Evolutionary conservation across 1,284 basidiomycete species (phyloP), one percentile per base, ranked within the genome.

Genomic region (Irpex sp.): DNA sequence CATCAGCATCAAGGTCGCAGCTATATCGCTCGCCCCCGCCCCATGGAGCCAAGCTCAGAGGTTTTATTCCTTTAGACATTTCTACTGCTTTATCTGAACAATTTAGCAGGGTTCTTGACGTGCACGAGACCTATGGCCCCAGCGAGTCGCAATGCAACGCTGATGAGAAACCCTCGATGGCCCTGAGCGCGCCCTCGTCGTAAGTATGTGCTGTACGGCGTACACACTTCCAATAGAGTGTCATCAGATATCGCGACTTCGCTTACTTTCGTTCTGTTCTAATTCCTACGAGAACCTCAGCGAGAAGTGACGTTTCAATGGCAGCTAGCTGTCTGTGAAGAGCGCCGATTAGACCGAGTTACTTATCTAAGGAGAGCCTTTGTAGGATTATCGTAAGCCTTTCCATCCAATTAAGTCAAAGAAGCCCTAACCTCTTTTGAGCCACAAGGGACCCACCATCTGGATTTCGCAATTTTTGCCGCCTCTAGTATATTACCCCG

Each of bases 401-500:
- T 35, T 36, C n/a, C 31, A 9, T 31, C n/a, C 21, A 35, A 36
- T 55, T 35, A 26, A 55, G 11, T 31, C 53, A 55, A 9, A 31
- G 15, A 35, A 17, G 26, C 31, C 31, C 53, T 55, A 55, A 21
- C 13, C 53, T 36, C 33, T 31, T 55, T 55, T 55, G 26, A 55
- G 53, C 8, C 31, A 55, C 33, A 55, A 55, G 26, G 53, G 7
- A 36, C 53, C 53, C 53, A 36, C 53, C 53, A 36, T 36, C 15
- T 35, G 53, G 53, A 35, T 55, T n/a, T 55, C 26, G 26, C 19
- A 17, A 11, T 17, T 53, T 53, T 53, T 53, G 9, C 59, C 50
- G 19, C 54, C 37, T 60, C 31, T 17, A 49, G 56, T 61, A 61
- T 61, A 61, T 61, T 54, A 54, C 17, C 31, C 35, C 50, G 53